Base-by-base conservation (phyloP, 192 early-diverging fungal species). In the Coemansia furcata region DNA sequence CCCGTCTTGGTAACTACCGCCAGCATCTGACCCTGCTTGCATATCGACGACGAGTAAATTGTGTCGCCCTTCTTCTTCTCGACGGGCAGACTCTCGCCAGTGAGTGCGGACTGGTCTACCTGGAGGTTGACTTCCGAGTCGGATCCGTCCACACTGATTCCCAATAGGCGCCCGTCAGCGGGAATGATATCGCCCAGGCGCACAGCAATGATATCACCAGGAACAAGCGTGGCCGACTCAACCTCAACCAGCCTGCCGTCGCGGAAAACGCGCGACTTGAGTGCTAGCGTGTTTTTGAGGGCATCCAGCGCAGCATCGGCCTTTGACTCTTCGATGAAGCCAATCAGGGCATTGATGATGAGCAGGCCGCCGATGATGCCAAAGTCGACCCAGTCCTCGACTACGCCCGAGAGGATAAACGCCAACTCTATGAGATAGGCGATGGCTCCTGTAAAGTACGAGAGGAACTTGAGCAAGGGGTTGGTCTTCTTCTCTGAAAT, bases 161-260 rank as follows among this genome's bases (percentile, higher is more conserved):
- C 92, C 15, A 94, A 80, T 65, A 95, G 74, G 38, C 93, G 91
- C 37, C 85, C 90, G 74, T 98, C 95, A 21, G 95, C 95, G 38
- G 95, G 95, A 60, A 98, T 84, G 66, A 98, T 95, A 76, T 98
- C 95, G 71, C 95, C 95, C 67, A 95, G 86, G 72, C 94, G 92
- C 42, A 98, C 86, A 5, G 90, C 90, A 67, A 98, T 92, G 46
- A 98, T 71, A 72, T 98, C 94, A 63, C 95, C 95, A 37, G 95
- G 95, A 60, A 98, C 95, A 61, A 98, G 79, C 29, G 84, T 86
- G 66, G 68, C 72, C 2, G 90, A 89, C 69, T 93, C 90, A 8
- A 94, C 71, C 75, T 94, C 92, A 17, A 86, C 58, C 62, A 93
- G 83, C 40, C 87, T 65, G 50, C 89, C 87, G 77, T 97, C 89